Percentiles rank a stretch among this genome's conserved stretches.
Conservation (phyloP, 306 rosid genomes). For the Carpinus viminea region DNA sequence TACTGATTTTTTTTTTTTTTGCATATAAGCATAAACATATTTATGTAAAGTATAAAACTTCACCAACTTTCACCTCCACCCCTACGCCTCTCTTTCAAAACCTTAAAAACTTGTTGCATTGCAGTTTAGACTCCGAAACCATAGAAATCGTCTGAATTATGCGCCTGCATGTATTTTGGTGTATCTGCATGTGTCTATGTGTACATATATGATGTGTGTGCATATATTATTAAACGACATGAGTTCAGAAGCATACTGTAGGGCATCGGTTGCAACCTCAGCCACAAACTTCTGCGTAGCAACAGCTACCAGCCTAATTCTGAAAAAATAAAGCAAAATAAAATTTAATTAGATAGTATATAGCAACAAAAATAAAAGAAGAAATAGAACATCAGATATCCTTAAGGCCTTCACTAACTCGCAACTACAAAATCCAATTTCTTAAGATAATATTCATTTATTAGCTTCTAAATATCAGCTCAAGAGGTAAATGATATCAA, state of each 20-base stretch:
- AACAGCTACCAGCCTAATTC: constrained; percentile 80
- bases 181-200: background rate
- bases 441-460: constrained; percentile 1
- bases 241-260: constrained; percentile 46
- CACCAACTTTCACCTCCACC: constrained; percentile 7
- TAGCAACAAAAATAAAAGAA: background rate
- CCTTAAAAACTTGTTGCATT: constrained; percentile 7
- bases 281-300: constrained; percentile 90
- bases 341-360: constrained; percentile 7
- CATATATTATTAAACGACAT: background rate
- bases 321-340: constrained; percentile 28
- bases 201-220: background rate
- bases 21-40: background rate
- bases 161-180: background rate
- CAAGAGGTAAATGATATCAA: constrained; percentile 11
- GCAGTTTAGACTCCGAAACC: background rate
- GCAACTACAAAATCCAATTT: background rate
- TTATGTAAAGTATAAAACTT: background rate
- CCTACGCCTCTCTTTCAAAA: background rate
- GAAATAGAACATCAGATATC: background rate
- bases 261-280: constrained; percentile 79
- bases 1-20: background rate
- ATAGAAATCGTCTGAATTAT: background rate
- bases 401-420: background rate
- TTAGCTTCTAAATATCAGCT: constrained; percentile 14